Conservation (phyloP, 164 flowering plant genomes). For the Chimonanthus salicifolius region DNA sequence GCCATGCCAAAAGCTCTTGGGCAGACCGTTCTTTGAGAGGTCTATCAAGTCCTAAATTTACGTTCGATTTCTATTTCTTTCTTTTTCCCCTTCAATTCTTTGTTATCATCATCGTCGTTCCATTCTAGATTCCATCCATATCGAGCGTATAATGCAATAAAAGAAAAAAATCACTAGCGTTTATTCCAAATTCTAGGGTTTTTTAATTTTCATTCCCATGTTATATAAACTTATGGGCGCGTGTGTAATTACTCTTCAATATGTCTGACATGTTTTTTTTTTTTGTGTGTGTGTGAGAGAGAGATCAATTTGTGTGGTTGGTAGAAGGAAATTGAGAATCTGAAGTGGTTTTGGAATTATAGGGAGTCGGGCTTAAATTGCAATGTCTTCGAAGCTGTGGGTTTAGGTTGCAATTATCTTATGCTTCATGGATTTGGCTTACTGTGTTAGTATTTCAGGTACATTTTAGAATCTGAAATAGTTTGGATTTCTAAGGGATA, state of each 20-base stretch:
- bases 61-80: neutral
- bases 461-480: no score
- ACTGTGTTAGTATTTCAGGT: no score
- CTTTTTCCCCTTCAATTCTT: neutral
- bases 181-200: no score
- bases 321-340: neutral
- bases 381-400: neutral
- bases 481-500: neutral
- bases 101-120: neutral
- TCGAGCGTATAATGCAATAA: no score
- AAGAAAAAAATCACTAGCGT: no score
- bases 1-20: conserved; percentile 76
- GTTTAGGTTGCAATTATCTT: no score
- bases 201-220: no score
- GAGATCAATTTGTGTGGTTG: neutral
- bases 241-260: no score
- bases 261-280: no score
- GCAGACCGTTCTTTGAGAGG: conserved; percentile 53
- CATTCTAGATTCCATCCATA: neutral
- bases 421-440: neutral
- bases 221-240: no score
- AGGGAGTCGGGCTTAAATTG: neutral
- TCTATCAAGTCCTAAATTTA: conserved; percentile 1
- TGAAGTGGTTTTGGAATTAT: neutral
- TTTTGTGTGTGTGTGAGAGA: neutral